Evolutionary conservation across 2,329 filamentous ascomycete species (phyloP).

Genomic region (Lanzia echinophila): DNA sequence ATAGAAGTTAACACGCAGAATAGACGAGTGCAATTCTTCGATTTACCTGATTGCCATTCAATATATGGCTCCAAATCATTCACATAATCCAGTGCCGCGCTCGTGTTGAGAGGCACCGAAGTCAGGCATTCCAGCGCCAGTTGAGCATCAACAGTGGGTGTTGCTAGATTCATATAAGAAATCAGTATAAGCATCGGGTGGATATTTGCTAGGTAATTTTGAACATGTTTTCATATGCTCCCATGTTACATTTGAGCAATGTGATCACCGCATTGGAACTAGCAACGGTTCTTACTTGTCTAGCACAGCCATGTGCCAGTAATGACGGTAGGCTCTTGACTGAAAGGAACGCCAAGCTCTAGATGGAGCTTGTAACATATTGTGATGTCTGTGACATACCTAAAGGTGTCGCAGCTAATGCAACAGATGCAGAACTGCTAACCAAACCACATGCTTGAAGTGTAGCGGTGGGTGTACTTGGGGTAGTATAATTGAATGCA

Average conservation of each 20-base stretch:
- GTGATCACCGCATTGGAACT: too few relatives aligned
- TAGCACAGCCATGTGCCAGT: too few relatives aligned
- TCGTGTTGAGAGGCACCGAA: conserved; percentile 25
- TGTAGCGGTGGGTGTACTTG: conserved; percentile 7
- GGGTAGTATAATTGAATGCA: conserved; percentile 15
- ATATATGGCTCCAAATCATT: conserved; percentile 25
- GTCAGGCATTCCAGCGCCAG: conserved; percentile 27
- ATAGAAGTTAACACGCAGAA: conserved; percentile 1
- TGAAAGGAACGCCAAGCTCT: neutral
- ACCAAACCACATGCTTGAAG: conserved; percentile 22
- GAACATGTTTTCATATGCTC: neutral
- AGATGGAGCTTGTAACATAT: neutral
- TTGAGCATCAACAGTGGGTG: conserved; percentile 23
- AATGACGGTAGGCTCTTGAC: too few relatives aligned
- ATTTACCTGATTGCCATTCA: conserved; percentile 28
- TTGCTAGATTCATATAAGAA: conserved; percentile 15
- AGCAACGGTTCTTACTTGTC: too few relatives aligned
- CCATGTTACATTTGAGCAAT: neutral
- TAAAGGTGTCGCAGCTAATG: conserved; percentile 16
- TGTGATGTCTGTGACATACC: conserved; percentile 14
- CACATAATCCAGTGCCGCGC: conserved; percentile 22
- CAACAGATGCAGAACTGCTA: conserved; percentile 22
- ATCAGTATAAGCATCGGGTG: neutral
- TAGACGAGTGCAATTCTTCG: neutral
- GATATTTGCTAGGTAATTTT: neutral